phyloP scores from a whole-genome alignment of 176 grass and related monocot species.

The Oryza coarctata region DNA sequence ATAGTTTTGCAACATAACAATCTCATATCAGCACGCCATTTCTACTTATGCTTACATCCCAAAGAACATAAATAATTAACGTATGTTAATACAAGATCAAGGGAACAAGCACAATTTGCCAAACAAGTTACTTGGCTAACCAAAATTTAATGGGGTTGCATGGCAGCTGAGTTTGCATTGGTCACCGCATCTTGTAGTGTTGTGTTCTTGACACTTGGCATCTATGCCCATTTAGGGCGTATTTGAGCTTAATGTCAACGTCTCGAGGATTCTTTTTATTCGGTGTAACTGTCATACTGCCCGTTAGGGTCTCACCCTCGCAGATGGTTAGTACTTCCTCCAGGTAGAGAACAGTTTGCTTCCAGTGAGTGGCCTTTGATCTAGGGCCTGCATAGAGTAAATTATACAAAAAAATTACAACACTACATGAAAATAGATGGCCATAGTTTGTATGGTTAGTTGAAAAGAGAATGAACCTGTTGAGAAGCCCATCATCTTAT shows the following conservation, averaged over 20 bases:
- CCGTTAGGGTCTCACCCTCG: conserved; percentile 64
- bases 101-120: background rate
- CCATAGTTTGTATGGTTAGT: background rate
- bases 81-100: background rate
- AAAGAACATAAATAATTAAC: conserved; percentile 18
- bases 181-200: conserved; percentile 94
- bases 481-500: conserved; percentile 90
- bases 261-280: conserved; percentile 91
- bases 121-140: conserved; percentile 4
- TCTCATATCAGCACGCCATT: conserved; percentile 3
- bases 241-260: conserved; percentile 84
- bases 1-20: conserved; percentile 11
- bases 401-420: background rate
- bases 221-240: conserved; percentile 64
- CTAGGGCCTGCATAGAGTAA: conserved; percentile 68
- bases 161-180: background rate
- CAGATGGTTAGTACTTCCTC: conserved; percentile 89
- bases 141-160: conserved; percentile 20
- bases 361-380: conserved; percentile 94
- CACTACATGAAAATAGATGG: background rate
- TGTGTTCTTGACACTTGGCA: conserved; percentile 74
- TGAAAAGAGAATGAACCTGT: conserved; percentile 54
- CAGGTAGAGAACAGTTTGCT: conserved; percentile 94
- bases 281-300: conserved; percentile 72
- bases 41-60: conserved; percentile 17